Evolutionary conservation across 768 basidiomycete genomes (phyloP).

Genomic region (Boletales sp.): DNA sequence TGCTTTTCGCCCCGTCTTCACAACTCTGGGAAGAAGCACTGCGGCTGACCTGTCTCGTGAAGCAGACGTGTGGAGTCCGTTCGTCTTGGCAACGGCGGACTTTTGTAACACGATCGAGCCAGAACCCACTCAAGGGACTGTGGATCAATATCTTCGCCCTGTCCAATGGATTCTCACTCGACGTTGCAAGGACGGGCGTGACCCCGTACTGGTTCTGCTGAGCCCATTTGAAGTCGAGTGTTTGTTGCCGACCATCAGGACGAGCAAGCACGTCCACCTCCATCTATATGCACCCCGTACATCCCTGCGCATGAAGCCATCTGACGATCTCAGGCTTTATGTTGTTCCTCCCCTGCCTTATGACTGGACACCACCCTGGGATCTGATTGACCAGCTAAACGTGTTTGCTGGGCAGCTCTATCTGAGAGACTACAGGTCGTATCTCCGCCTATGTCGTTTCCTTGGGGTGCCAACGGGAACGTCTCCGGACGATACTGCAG

Average conservation of each 20-base stretch:
- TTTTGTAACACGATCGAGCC: background rate
- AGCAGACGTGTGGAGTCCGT: background rate
- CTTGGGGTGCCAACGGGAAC: background rate
- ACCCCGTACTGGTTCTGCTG: background rate
- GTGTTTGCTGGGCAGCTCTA: no score
- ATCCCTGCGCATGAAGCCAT: background rate
- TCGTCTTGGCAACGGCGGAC: background rate
- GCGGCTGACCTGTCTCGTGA: background rate
- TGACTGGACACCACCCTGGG: background rate
- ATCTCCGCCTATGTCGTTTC: background rate
- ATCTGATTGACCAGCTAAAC: conserved; percentile 1
- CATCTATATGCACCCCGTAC: conserved; percentile 1
- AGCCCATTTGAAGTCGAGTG: background rate
- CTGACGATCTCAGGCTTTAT: background rate
- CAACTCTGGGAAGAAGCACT: background rate
- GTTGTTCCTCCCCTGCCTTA: background rate
- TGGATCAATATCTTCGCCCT: background rate
- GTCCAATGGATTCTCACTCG: conserved; percentile 1
- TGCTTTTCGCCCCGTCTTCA: background rate
- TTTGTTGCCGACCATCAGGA: background rate
- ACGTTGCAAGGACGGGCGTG: background rate
- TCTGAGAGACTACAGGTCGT: background rate
- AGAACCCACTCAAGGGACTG: background rate
- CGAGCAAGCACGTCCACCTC: background rate
- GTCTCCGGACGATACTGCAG: background rate